A percentile compares a stretch with the other conserved stretches of the same genome.
phyloP scores from a whole-genome alignment of 1,284 basidiomycete genomes.

The Rhodofomes roseus region DNA sequence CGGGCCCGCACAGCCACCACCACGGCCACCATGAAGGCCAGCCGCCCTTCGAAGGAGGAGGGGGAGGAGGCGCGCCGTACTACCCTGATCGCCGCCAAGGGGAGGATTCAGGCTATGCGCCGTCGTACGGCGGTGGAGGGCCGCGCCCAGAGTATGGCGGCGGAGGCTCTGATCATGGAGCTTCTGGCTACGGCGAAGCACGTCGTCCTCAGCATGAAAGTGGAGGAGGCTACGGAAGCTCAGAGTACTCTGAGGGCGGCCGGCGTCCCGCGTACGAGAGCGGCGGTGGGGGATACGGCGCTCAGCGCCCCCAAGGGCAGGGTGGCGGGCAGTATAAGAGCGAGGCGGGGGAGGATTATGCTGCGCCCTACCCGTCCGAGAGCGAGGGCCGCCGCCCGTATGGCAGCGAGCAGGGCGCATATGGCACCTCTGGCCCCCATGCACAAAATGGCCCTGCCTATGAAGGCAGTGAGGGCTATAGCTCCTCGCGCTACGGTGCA shows the following conservation, averaged over 20 bases:
- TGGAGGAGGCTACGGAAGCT: background rate
- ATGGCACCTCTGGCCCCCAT: background rate
- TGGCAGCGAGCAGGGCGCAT: background rate
- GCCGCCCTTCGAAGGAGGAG: background rate
- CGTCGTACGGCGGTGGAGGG: background rate
- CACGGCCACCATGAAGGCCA: background rate
- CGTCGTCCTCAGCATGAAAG: background rate
- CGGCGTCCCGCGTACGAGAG: background rate
- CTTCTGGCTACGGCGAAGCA: background rate
- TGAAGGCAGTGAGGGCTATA: background rate
- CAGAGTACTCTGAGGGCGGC: background rate
- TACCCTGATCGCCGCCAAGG: background rate
- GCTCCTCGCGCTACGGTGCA: background rate
- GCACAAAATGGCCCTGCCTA: background rate
- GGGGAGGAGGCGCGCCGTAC: background rate
- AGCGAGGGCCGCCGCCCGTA: background rate
- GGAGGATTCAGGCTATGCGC: background rate
- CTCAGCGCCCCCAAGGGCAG: background rate
- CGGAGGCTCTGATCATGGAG: background rate
- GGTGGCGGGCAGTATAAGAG: background rate
- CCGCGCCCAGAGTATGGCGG: background rate
- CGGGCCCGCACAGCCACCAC: background rate
- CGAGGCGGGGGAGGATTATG: background rate
- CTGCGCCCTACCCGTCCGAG: background rate
- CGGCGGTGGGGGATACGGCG: background rate